Evolutionary conservation across 2,329 filamentous ascomycete species (phyloP), one percentile per base, ranked within the genome.

Genomic region (Dactylellina cionopaga): DNA sequence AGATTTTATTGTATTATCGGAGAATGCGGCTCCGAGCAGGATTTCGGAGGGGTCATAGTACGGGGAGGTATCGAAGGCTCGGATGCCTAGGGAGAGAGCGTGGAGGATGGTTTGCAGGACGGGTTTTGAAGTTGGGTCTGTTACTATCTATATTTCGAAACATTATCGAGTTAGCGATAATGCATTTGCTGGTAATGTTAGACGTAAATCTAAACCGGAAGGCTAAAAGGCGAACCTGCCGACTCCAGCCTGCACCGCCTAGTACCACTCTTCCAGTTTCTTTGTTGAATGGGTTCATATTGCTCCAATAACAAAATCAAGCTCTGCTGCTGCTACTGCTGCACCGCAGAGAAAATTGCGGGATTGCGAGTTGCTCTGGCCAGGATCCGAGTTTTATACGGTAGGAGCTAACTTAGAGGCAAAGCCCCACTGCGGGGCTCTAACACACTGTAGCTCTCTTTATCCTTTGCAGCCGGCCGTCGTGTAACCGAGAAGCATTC

Each of bases 31-130:
- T 68, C 84, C 84, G 13, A 85, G 81, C 2, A 85, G 80, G 74
- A 82, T 79, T 76, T 85, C 84, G 2, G 84, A 83, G 2, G 84
- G 84, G 10, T 83, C 84, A 75, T 85, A 85, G 78, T 85, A 85
- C 5, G 84, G 84, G 0, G 83, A 85, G 31, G 83, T 85, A 74
- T 85, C 84, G 76, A 85, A 85, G 70, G 83, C 83, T 75, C 83
- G 81, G 44, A 85, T 78, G 4, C 84, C 84, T 17, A 80, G 78
- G 13, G 80, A 76, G 9, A 85, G 78, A 9, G 83, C 83, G 35
- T 80, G 81, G 33, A 83, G 80, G 41, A 85, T 81, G 2, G 84
- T 80, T 54, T 80, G 79, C 6, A 81, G 83, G 5, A 83, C 82
- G 17, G 83, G 82, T 10, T 84, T 79, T n/a, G 81, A 80, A 75